Conservation (phyloP, 805 yeast species). For the Barnettozyma pratensis region DNA sequence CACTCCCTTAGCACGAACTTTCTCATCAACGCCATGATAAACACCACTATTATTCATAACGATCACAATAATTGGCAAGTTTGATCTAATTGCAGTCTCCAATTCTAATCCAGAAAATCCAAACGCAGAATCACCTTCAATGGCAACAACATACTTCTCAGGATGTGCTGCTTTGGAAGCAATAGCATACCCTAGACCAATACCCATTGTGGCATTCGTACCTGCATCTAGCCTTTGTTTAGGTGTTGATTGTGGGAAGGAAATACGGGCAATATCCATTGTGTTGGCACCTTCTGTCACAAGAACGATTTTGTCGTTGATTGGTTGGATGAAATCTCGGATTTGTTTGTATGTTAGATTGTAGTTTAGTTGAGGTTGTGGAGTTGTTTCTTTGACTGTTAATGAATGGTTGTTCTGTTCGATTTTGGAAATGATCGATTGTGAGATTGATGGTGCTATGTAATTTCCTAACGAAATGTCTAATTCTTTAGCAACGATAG, state of each 20-base stretch:
- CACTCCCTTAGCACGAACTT: slow-evolving; percentile 17
- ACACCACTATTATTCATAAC: slow-evolving; percentile 76
- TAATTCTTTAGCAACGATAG: slow-evolving; percentile 35
- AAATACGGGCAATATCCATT: slow-evolving; percentile 64
- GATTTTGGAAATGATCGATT: slow-evolving; percentile 25
- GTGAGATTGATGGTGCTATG: slow-evolving; percentile 29
- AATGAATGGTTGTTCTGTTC: slow-evolving; percentile 29
- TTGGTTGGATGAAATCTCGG: slow-evolving; percentile 32
- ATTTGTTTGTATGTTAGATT: slow-evolving; percentile 48
- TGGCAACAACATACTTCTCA: slow-evolving; percentile 43
- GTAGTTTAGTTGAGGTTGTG: slow-evolving; percentile 34
- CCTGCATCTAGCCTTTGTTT: slow-evolving; percentile 63
- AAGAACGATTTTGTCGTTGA: slow-evolving; percentile 33
- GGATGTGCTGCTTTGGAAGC: slow-evolving; percentile 49
- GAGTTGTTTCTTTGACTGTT: slow-evolving; percentile 27
- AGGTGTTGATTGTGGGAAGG: slow-evolving; percentile 50
- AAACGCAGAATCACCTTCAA: slow-evolving; percentile 76
- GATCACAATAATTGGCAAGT: slow-evolving; percentile 48
- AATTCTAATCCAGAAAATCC: slow-evolving; percentile 70
- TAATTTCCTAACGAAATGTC: slow-evolving; percentile 21
- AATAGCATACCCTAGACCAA: slow-evolving; percentile 66
- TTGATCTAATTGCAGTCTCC: slow-evolving; percentile 59
- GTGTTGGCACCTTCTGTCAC: slow-evolving; percentile 76
- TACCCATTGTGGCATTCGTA: slow-evolving; percentile 75
- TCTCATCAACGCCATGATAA: slow-evolving; percentile 54